phyloP scores from a whole-genome alignment of 2,329 filamentous ascomycete species.

The Phaeosphaeriaceae sp. region DNA sequence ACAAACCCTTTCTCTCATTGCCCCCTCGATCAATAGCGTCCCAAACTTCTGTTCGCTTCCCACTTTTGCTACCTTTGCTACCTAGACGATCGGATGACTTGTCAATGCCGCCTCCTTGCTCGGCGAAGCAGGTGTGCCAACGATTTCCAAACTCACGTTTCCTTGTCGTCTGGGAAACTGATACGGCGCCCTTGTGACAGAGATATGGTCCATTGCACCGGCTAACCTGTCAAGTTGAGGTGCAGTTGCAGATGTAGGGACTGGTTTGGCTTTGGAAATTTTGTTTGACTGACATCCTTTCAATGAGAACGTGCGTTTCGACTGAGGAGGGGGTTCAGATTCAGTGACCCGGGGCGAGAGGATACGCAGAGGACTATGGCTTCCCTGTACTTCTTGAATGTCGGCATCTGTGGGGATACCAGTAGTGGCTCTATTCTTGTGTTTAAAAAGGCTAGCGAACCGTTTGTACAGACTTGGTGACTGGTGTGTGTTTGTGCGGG shows the following conservation, averaged over 20 bases:
- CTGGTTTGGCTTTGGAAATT: background rate
- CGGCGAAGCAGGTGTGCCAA: background rate
- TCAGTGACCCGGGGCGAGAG: slow-evolving; percentile 8
- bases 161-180: background rate
- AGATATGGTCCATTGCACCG: background rate
- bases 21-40: slow-evolving; percentile 3
- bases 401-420: background rate
- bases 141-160: background rate
- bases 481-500: background rate
- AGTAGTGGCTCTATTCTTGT: background rate
- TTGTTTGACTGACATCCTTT: background rate
- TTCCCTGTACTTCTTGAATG: background rate
- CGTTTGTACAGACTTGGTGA: background rate
- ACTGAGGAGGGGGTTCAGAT: background rate
- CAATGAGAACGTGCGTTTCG: slow-evolving; percentile 2
- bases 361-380: slow-evolving; percentile 3
- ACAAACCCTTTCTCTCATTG: background rate
- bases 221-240: too few species aligned
- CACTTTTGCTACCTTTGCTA: background rate
- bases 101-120: slow-evolving; percentile 11
- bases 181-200: slow-evolving; percentile 1
- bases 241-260: too few species aligned
- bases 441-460: slow-evolving; percentile 1
- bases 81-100: slow-evolving; percentile 10
- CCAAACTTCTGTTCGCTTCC: background rate